Conservation (phyloP, 257 asterid species). For the Rubia yunnanensis region DNA sequence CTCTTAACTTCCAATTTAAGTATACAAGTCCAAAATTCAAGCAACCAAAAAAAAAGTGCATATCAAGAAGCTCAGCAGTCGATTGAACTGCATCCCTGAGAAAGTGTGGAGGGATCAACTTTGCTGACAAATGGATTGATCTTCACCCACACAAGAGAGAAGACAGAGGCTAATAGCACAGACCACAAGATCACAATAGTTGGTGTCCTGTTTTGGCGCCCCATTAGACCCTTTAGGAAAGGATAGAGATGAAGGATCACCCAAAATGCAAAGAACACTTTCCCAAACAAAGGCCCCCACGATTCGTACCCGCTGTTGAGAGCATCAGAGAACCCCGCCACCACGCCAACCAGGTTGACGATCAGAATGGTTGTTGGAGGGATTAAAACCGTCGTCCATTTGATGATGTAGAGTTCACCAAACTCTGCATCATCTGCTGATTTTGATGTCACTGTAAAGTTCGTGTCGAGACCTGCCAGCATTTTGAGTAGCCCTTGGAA, state of each 20-base stretch:
- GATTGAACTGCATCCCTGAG: constrained; percentile 69
- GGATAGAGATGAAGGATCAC: constrained; percentile 88
- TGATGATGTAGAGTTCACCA: constrained; percentile 74
- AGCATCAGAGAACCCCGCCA: constrained; percentile 93
- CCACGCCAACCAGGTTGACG: constrained; percentile 79
- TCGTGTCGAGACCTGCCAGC: constrained; percentile 90
- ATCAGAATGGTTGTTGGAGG: constrained; percentile 87
- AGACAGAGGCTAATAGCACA: constrained; percentile 84
- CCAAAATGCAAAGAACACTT: constrained; percentile 89
- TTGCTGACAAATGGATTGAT: constrained; percentile 68
- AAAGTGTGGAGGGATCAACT: constrained; percentile 35
- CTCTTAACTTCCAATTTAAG: background rate
- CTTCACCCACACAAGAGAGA: constrained; percentile 95
- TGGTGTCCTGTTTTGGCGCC: constrained; percentile 86
- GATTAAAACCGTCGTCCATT: constrained; percentile 94
- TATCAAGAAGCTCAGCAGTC: constrained; percentile 49
- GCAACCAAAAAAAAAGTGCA: background rate
- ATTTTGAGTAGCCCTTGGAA: constrained; percentile 92
- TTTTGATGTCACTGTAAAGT: constrained; percentile 82
- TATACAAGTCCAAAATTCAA: background rate
- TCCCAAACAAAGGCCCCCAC: constrained; percentile 95
- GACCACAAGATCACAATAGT: constrained; percentile 90
- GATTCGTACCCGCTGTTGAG: constrained; percentile 82
- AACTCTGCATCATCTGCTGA: constrained; percentile 80
- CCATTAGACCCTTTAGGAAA: constrained; percentile 94